Evolutionary conservation across 106 monocot genomes (phyloP), one percentile per base, ranked within the genome.

Genomic region (Alisma plantagoaquatica): DNA sequence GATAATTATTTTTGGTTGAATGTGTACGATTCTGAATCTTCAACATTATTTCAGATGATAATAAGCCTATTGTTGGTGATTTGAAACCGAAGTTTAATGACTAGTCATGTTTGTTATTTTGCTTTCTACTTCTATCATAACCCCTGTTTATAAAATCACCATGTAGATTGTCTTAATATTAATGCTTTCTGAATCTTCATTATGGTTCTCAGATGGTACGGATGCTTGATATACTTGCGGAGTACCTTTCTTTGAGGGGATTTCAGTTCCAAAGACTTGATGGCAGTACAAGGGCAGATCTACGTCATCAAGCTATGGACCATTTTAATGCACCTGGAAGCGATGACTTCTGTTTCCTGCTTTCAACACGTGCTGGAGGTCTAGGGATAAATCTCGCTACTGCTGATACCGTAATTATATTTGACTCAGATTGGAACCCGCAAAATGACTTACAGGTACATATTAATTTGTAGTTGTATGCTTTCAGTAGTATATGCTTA

Each of bases 141-240:
- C n/a, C n/a, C n/a, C n/a, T n/a, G n/a, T n/a, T n/a, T n/a, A n/a
- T n/a, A n/a, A n/a, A n/a, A n/a, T n/a, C n/a, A n/a, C n/a, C n/a
- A n/a, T n/a, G n/a, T n/a, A n/a, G n/a, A n/a, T n/a, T n/a, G n/a
- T n/a, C n/a, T n/a, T n/a, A n/a, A n/a, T n/a, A n/a, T n/a, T n/a
- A n/a, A n/a, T n/a, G n/a, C n/a, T n/a, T n/a, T n/a, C n/a, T n/a
- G n/a, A n/a, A n/a, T n/a, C n/a, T n/a, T n/a, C n/a, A n/a, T n/a
- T n/a, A n/a, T n/a, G n/a, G n/a, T n/a, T n/a, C n/a, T n/a, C 81
- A 98, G 98, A 98, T 98, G 98, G 98, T 98, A 30, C 85, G 64
- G 66, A 90, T 98, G 98, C 53, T 98, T 73, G 98, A 98, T 49
- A 98, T 98, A 62, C 78, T 98, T 66, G 85, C 98, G 9, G 98